Evolutionary conservation across 1,284 basidiomycete species (phyloP), one percentile per base, ranked within the genome.

Genomic region (Pseudozyma thailandica): DNA sequence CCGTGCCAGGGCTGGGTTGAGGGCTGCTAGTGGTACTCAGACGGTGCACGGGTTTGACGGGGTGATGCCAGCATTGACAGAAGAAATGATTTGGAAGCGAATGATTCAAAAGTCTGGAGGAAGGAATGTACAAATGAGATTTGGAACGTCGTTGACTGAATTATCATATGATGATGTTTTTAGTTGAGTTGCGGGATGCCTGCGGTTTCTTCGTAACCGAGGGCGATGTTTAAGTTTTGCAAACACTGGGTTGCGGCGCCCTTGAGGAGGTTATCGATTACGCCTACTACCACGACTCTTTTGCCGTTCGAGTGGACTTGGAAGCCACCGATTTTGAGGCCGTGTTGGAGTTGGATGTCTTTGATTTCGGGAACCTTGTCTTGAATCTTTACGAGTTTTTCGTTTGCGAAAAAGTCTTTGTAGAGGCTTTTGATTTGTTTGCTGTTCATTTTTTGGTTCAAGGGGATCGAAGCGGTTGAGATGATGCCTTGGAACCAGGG

Each of bases 401-500:
- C 93, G 3, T 59, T 37, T 1, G 84, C 83, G 83, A 98, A 98
- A 84, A 88, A 89, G 71, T 90, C 87, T 81, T 91, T 88, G 79
- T 91, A 99, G 69, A 95, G 84, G 58, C 85, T 85, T 49, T 86
- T 85, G 15, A 98, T 86, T 47, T 96, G 90, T 51, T 85, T 85
- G 50, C 94, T 94, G 18, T 74, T 87, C 86, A 85, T 89, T 28
- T 83, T 81, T 59, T 87, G 85, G 41, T 85, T 88, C 30, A 98
- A 86, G 3, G 94, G 93, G 63, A 93, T 89, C 37, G 90, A 92
- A 42, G 91, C 86, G 35, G 92, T 91, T 41, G 91, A 91, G 70
- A 97, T 84, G 84, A 99, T 99, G 6, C 96, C 95, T 72, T 92
- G 92, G 86, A 97, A 98, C 93, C 94, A 98, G 6, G 94, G 91